Conservation (phyloP, 306 rosid species). For the Argentina anserina region DNA sequence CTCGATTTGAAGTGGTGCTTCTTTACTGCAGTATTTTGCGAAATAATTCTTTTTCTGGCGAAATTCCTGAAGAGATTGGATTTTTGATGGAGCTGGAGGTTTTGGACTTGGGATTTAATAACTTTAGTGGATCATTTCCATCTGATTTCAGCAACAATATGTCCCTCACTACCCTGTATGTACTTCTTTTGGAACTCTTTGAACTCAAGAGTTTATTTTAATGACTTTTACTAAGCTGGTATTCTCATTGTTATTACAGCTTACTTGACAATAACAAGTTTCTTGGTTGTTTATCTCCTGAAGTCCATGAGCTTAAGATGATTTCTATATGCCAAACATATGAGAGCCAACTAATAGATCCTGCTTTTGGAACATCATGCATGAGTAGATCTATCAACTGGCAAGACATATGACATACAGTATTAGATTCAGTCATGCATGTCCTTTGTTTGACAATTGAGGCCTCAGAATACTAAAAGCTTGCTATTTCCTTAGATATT, state of each 20-base stretch:
- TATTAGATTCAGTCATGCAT: too few species aligned
- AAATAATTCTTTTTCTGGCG: conserved; percentile 60
- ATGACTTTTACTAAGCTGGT: background rate
- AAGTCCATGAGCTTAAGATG: conserved; percentile 32
- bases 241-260: conserved; percentile 32
- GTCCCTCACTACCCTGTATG: conserved; percentile 52
- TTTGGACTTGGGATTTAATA: conserved; percentile 68
- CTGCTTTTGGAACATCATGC: conserved; percentile 15
- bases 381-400: conserved; percentile 20
- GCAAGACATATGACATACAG: too few species aligned
- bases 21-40: conserved; percentile 50
- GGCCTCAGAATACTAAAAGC: too few species aligned
- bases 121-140: conserved; percentile 60
- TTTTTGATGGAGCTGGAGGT: conserved; percentile 52
- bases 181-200: conserved; percentile 9
- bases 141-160: conserved; percentile 40
- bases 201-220: background rate
- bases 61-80: conserved; percentile 48
- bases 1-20: conserved; percentile 7
- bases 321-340: conserved; percentile 40
- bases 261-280: conserved; percentile 61
- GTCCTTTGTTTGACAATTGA: too few species aligned
- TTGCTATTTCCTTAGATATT: too few species aligned
- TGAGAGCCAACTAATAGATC: conserved; percentile 31
- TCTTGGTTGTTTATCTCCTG: conserved; percentile 38